Evolutionary conservation across 2,329 filamentous ascomycete genomes (phyloP).

Genomic region (Penicillium sp.): DNA sequence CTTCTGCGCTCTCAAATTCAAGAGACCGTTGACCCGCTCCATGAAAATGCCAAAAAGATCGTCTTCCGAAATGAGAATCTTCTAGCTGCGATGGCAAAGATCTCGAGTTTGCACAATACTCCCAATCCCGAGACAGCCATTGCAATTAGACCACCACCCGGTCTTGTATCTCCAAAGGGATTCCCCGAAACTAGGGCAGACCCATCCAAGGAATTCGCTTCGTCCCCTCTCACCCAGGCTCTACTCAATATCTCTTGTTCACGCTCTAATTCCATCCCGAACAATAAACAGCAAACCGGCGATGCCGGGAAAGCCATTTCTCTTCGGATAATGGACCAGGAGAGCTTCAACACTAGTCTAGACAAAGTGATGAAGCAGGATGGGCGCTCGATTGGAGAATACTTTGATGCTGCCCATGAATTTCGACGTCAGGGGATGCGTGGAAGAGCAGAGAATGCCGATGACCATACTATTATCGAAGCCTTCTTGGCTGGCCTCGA

Average conservation of each 20-base stretch:
- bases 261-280: neutral
- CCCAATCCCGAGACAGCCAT: neutral
- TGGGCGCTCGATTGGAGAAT: conserved; percentile 25
- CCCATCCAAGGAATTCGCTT: neutral
- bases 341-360: neutral
- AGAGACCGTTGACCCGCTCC: conserved; percentile 4
- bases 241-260: neutral
- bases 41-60: neutral
- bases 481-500: conserved; percentile 36
- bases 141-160: neutral
- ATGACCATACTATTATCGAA: conserved; percentile 25
- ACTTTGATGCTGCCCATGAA: conserved; percentile 29
- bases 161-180: neutral
- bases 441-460: conserved; percentile 15
- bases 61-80: conserved; percentile 3
- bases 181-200: neutral
- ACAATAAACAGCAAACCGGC: neutral
- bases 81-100: conserved; percentile 8
- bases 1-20: conserved; percentile 1
- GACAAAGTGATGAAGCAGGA: conserved; percentile 27
- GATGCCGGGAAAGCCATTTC: neutral
- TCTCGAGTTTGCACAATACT: conserved; percentile 4
- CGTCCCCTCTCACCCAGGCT: neutral
- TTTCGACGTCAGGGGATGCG: conserved; percentile 12
- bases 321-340: no score